Percentiles rank a stretch among this genome's conserved stretches.
Conservation (phyloP, 2,329 filamentous ascomycete species). For the Penicillium sp. region DNA sequence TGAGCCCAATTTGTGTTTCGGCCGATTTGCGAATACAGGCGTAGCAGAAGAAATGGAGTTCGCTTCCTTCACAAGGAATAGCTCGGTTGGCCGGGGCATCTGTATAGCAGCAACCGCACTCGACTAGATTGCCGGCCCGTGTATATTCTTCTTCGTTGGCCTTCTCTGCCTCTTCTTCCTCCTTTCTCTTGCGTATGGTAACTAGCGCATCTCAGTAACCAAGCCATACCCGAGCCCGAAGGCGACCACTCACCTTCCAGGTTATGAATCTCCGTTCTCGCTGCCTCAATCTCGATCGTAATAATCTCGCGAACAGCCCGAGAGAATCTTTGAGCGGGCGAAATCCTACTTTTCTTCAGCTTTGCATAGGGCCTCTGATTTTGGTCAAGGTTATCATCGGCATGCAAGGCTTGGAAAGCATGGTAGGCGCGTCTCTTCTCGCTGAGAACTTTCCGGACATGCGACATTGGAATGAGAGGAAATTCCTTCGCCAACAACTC, state of each 20-base stretch:
- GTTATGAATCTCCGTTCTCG: constrained; percentile 30
- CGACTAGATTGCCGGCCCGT: constrained; percentile 59
- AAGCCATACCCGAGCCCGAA: no score
- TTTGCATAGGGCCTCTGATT: constrained; percentile 24
- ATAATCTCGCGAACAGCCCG: constrained; percentile 4
- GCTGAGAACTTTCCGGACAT: constrained; percentile 41
- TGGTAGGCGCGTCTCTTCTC: constrained; percentile 37
- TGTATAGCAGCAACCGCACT: constrained; percentile 76
- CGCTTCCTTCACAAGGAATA: constrained; percentile 67
- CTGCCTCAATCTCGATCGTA: constrained; percentile 33
- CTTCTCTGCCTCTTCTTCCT: constrained; percentile 34
- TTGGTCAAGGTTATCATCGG: constrained; percentile 26
- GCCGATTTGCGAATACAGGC: constrained; percentile 69
- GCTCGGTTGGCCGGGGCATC: constrained; percentile 70
- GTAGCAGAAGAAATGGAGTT: constrained; percentile 71
- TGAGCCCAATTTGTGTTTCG: constrained; percentile 69
- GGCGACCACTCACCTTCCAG: constrained; percentile 22
- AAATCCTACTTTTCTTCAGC: constrained; percentile 23
- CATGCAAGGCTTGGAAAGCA: constrained; percentile 33
- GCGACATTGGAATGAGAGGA: constrained; percentile 39
- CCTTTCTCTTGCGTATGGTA: constrained; percentile 25
- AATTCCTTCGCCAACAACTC: constrained; percentile 37
- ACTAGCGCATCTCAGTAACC: constrained; percentile 13
- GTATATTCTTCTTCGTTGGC: constrained; percentile 44
- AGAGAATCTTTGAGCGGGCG: neutral